These are phyloP conservation scores for Pseudogymnoascus sp. DNA, from an alignment of 2,329 filamentous ascomycete genomes.

Conservation along the genomic window DNA sequence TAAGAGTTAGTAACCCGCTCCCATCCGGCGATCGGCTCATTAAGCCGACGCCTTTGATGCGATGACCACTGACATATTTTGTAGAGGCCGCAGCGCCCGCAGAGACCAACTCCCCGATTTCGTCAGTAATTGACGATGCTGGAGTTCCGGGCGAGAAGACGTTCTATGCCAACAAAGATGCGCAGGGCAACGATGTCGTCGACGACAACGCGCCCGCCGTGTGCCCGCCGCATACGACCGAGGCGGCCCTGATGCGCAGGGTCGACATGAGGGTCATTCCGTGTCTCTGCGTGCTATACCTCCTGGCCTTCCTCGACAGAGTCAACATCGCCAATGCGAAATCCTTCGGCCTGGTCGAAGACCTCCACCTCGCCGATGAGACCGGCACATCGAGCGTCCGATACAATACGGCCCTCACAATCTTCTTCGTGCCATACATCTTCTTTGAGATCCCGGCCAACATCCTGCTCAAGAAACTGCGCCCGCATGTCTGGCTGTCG, in stretches of 20 bases:
- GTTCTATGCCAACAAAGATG: constrained; percentile 4
- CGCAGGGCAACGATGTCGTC: constrained; percentile 8
- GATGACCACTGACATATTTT: neutral
- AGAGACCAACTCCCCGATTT: neutral
- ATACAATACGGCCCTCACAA: constrained; percentile 70
- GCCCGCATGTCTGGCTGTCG: constrained; percentile 65
- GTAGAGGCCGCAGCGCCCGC: neutral
- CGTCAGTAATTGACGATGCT: neutral
- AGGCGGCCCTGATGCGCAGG: constrained; percentile 58
- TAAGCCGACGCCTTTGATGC: neutral
- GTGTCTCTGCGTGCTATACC: constrained; percentile 64
- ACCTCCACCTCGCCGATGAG: constrained; percentile 46
- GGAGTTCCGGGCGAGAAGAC: neutral
- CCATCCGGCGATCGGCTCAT: neutral
- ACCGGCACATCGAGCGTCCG: constrained; percentile 38
- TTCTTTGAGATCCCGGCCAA: constrained; percentile 67
- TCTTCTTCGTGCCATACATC: constrained; percentile 77
- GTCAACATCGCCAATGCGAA: constrained; percentile 77
- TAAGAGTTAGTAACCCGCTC: neutral
- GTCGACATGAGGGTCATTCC: constrained; percentile 68
- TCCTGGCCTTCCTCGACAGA: constrained; percentile 62
- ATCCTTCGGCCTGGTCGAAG: constrained; percentile 56
- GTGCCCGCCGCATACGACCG: constrained; percentile 33
- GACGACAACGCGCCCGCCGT: constrained; percentile 24
- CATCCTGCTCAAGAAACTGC: constrained; percentile 61